Conservation (phyloP, 2,329 filamentous ascomycete genomes). For the Scytalidium lignicola region DNA sequence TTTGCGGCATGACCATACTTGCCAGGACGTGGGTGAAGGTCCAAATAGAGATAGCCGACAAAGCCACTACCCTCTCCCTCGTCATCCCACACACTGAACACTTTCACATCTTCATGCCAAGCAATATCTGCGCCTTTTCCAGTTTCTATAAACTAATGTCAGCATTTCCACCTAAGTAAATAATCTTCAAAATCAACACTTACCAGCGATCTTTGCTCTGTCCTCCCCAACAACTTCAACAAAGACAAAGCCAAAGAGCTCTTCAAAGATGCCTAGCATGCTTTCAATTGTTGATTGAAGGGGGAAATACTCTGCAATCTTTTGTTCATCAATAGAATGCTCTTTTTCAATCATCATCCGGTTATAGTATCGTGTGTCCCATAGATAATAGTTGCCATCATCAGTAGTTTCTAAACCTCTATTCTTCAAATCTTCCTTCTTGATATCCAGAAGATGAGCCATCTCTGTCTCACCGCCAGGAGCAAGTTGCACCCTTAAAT, state of each 20-base stretch:
- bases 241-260: slow-evolving; percentile 75
- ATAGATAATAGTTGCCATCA: slow-evolving; percentile 72
- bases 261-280: slow-evolving; percentile 80
- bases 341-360: slow-evolving; percentile 76
- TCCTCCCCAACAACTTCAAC: slow-evolving; percentile 66
- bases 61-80: slow-evolving; percentile 65
- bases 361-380: slow-evolving; percentile 79
- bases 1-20: slow-evolving; percentile 85
- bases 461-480: slow-evolving; percentile 68
- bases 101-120: slow-evolving; percentile 79
- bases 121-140: slow-evolving; percentile 42
- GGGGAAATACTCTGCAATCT: slow-evolving; percentile 81
- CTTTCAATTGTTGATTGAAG: slow-evolving; percentile 66
- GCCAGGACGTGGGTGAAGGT: slow-evolving; percentile 72
- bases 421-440: slow-evolving; percentile 62
- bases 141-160: slow-evolving; percentile 11
- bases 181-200: background rate
- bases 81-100: slow-evolving; percentile 81
- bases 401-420: slow-evolving; percentile 47
- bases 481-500: slow-evolving; percentile 61
- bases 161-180: background rate
- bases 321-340: slow-evolving; percentile 72
- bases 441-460: slow-evolving; percentile 64
- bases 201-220: slow-evolving; percentile 34
- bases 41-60: slow-evolving; percentile 77